Conservation (phyloP, 129 eudicot species). For the Chrysanthemum lavandulifolium region DNA sequence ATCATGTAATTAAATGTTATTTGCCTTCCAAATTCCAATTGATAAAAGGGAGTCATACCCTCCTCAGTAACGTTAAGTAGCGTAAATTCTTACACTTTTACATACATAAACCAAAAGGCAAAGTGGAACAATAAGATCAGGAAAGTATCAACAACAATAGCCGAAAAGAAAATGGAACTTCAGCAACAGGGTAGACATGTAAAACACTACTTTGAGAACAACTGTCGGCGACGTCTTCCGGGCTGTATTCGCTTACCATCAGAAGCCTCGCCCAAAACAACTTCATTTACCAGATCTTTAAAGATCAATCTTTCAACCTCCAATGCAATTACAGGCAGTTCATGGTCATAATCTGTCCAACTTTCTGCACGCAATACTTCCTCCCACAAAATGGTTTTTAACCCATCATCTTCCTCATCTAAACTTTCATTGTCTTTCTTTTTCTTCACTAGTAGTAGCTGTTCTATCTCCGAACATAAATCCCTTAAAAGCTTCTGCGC, state of each 20-base stretch:
- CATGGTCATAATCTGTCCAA: slow-evolving; percentile 62
- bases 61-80: slow-evolving; percentile 8
- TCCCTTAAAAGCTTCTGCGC: slow-evolving; percentile 79
- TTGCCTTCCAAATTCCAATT: slow-evolving; percentile 26
- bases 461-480: slow-evolving; percentile 66
- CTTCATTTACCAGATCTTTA: slow-evolving; percentile 78
- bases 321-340: slow-evolving; percentile 62
- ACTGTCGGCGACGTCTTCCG: slow-evolving; percentile 55
- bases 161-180: slow-evolving; percentile 16
- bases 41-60: slow-evolving; percentile 20
- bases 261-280: slow-evolving; percentile 62
- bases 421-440: slow-evolving; percentile 33
- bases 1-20: slow-evolving; percentile 24
- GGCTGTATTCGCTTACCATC: slow-evolving; percentile 50
- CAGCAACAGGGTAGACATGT: background rate
- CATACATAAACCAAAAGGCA: slow-evolving; percentile 24
- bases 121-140: slow-evolving; percentile 14
- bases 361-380: slow-evolving; percentile 64
- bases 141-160: slow-evolving; percentile 21
- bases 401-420: slow-evolving; percentile 65
- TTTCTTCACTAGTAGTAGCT: slow-evolving; percentile 43
- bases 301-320: slow-evolving; percentile 81
- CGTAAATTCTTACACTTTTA: slow-evolving; percentile 32
- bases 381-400: slow-evolving; percentile 59
- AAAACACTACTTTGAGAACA: slow-evolving; percentile 49